phyloP scores from a whole-genome alignment of 805 yeast species.

The Cyberlindnera euphorbiiphila region DNA sequence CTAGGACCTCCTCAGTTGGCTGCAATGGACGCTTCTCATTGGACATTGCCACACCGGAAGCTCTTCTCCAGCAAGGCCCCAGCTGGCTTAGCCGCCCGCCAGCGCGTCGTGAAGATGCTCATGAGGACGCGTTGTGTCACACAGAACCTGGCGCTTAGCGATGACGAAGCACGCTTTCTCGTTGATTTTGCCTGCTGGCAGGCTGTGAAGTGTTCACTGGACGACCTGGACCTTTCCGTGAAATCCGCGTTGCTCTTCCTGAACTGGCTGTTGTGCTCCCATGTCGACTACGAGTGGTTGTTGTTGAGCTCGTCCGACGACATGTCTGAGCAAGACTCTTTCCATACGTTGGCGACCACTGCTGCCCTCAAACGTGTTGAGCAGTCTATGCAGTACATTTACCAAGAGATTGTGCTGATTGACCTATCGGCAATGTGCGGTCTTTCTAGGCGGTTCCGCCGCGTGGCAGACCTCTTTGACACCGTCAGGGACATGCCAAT shows the following conservation, averaged over 20 bases:
- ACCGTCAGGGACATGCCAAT: too few relatives aligned
- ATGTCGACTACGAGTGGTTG: conserved; percentile 1
- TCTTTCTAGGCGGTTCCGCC: too few relatives aligned
- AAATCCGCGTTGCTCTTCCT: background rate
- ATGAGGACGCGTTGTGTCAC: background rate
- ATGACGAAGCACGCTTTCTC: background rate
- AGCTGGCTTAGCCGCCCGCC: background rate
- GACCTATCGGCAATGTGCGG: too few relatives aligned
- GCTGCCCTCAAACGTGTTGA: too few relatives aligned
- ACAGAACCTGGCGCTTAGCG: background rate
- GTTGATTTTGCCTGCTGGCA: conserved; percentile 1
- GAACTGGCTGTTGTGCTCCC: conserved; percentile 1
- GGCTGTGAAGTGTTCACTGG: background rate
- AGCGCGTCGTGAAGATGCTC: conserved; percentile 1
- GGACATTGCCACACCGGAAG: background rate
- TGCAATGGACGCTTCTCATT: background rate
- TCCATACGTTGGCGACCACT: too few relatives aligned
- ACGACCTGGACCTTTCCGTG: background rate
- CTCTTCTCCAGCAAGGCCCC: background rate
- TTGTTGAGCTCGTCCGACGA: too few relatives aligned
- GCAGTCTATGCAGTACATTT: too few relatives aligned
- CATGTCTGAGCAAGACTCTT: too few relatives aligned
- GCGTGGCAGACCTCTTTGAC: too few relatives aligned
- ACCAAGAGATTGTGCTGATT: too few relatives aligned
- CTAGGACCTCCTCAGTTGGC: too few relatives aligned